Evolutionary conservation across 2,329 filamentous ascomycete genomes (phyloP), one percentile per base, ranked within the genome.

Genomic region (Paecilomyces variotii): DNA sequence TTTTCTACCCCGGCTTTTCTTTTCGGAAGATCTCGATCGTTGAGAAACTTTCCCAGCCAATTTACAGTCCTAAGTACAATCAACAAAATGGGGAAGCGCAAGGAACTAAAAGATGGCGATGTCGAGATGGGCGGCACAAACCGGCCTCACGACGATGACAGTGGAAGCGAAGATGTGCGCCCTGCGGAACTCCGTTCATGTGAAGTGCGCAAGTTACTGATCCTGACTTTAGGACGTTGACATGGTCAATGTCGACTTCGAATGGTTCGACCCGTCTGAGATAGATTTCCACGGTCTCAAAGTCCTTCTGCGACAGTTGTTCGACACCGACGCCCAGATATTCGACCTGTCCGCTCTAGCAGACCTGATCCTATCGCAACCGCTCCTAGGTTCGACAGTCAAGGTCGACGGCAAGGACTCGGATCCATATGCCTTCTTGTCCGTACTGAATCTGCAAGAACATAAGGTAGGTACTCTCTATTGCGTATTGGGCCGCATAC

Each of bases 201-300:
- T 34, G 34, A 39, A 54, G 45, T 45, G 28, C 32, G 25, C 50
- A 28, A 52, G 12, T 28, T 52, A 24, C 24, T 28, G 50, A 52
- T 52, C 9, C 6, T 26, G 54, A 32, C 45, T 32, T 24, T 59
- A 96, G 90, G 90, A 96, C 69, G 88, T 91, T 69, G 89, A 96
- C 71, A 88, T 93, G 73, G 86, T 99, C 64, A 88, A 97, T 71
- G 91, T 97, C 59, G 93, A 97, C 64, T 99, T 99, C 69, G 94
- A 99, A 79, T 97, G 91, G 89, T 99, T 97, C 79, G 95, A 97
- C 76, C 96, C 93, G 62, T 82, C 89, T 1, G 85, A 89, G 6
- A 83, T 96, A 67, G 94, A 99, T 75, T 97, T 97, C 75, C 93
- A 97, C 76, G 94, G 94, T 59, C 84, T 95, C 67, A 97, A 97